Evolutionary conservation across 495 filamentous ascomycete genomes (phyloP).

Genomic region (Hypomontagnella monticulosa): DNA sequence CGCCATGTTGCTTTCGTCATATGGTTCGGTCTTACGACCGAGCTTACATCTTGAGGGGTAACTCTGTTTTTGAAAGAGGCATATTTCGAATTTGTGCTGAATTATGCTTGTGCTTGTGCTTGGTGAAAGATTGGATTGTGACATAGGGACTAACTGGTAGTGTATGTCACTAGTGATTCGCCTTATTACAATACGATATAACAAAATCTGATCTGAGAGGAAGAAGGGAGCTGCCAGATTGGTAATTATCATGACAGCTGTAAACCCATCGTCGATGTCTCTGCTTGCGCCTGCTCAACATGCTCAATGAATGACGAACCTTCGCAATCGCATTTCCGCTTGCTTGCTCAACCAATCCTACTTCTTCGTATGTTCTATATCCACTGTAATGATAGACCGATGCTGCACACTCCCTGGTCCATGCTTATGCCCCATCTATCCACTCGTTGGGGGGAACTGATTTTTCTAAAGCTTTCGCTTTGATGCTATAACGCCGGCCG

Average conservation of each 20-base stretch:
- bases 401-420: constrained; percentile 17
- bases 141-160: not conserved
- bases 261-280: not conserved
- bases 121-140: constrained; percentile 17
- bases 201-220: not conserved
- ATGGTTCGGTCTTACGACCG: too few relatives aligned
- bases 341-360: constrained; percentile 3
- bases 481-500: constrained; percentile 24
- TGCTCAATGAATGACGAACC: constrained; percentile 6
- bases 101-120: too few relatives aligned
- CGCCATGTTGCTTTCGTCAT: not conserved
- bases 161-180: constrained; percentile 13
- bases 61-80: not conserved
- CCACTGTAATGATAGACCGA: constrained; percentile 13
- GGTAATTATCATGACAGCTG: constrained; percentile 9
- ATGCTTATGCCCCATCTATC: constrained; percentile 21
- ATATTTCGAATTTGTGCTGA: not conserved
- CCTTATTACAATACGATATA: not conserved
- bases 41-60: not conserved
- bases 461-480: constrained; percentile 21
- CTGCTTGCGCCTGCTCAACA: constrained; percentile 12
- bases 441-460: constrained; percentile 8
- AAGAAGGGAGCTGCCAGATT: not conserved
- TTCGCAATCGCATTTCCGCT: constrained; percentile 3
- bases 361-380: constrained; percentile 11